phyloP scores from a whole-genome alignment of 116 monocot genomes.

The Iris pallida region DNA sequence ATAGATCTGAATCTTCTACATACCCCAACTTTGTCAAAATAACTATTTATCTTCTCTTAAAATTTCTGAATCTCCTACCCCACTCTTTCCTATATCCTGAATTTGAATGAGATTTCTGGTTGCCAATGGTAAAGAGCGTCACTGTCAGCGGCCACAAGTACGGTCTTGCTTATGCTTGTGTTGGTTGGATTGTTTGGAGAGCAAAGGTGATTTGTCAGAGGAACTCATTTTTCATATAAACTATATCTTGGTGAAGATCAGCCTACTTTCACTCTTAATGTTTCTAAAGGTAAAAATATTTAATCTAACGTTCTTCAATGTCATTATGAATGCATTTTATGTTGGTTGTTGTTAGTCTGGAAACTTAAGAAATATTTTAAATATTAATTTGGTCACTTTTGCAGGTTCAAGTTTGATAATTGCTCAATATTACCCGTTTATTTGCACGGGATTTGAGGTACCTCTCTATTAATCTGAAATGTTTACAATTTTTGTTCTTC shows the following conservation, averaged over 20 bases:
- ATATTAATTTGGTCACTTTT: neutral
- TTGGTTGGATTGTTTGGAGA: conserved; percentile 68
- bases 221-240: conserved; percentile 71
- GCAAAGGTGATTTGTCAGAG: conserved; percentile 59
- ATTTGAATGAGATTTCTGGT: conserved; percentile 60
- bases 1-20: too few species aligned
- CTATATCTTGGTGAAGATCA: conserved; percentile 59
- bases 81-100: conserved; percentile 62
- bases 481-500: too few species aligned
- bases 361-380: neutral
- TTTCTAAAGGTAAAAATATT: conserved; percentile 24
- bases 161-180: conserved; percentile 36
- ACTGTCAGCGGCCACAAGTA: conserved; percentile 79
- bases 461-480: too few species aligned
- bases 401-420: conserved; percentile 61
- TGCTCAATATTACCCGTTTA: conserved; percentile 46
- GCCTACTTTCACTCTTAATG: conserved; percentile 55
- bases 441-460: conserved; percentile 43
- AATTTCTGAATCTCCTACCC: too few species aligned
- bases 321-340: neutral
- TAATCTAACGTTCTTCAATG: neutral
- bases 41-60: too few species aligned
- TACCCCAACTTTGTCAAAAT: too few species aligned
- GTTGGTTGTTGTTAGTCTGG: neutral
- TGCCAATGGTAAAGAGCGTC: conserved; percentile 67